Base-by-base conservation (phyloP, 2,329 filamentous ascomycete species). In the Trichoderma atrobrunneum region DNA sequence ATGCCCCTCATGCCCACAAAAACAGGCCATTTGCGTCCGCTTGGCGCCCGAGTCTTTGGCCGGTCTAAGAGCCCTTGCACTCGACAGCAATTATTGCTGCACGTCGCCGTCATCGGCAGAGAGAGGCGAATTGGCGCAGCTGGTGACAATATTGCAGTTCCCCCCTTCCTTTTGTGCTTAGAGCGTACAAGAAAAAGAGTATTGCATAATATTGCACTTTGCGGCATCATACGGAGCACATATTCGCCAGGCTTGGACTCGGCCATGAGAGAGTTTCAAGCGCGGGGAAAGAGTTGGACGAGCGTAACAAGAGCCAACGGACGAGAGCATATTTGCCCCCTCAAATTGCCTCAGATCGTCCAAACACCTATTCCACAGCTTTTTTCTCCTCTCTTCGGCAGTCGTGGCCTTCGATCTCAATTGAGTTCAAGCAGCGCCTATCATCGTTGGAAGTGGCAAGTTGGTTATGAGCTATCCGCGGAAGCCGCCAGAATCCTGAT, bases 1-100 rank as follows among this genome's bases (percentile, higher is more conserved):
- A 71, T 72, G 67, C 71, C 71, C 71, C 71, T 72, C 71, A 70
- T 60, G 65, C 61, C 71, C 71, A 71, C 71, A 72, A 70, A 66
- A 69, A 68, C 26, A 68, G 51, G 32, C 62, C 70, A 66, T 62
- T 60, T 51, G 64, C 63, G 56, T 67, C 56, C 57, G 63, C 63
- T 72, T 68, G 63, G 70, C 63, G 70, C 57, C 70, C 57, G 66
- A 26, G 56, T 36, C 36, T 60, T 28, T 61, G 67, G 57, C 57
- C 57, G 43, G n/a, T 51, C 43, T 21, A 21, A 51, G 43, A 24
- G 36, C 28, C 26, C 66, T 60, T 68, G 65, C 30, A 48, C 48
- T 70, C 48, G 57, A 59, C 68, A 71, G n/a, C 24, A 36, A 32
- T 18, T 16, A 28, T n/a, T 54, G 57, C 67, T 70, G 67, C 67